Base-by-base conservation (phyloP, 768 basidiomycete species). In the Rhodotorula taiwanensis region DNA sequence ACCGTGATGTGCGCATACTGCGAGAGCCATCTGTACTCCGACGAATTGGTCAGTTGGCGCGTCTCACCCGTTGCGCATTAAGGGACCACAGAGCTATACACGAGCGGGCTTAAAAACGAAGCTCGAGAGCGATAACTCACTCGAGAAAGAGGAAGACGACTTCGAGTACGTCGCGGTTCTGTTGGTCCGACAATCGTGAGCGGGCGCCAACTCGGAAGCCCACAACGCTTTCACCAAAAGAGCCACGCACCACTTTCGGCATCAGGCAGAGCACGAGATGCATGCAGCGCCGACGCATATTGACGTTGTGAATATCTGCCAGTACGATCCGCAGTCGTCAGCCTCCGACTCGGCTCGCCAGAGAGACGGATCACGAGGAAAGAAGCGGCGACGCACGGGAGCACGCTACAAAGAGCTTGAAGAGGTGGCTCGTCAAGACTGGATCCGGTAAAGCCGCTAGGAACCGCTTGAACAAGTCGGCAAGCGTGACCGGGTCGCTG, bases 251-350 rank as follows among this genome's bases (percentile, higher is more conserved):
- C 1, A 47, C 59, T 9, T 54, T 57, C 3, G 67, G 67, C 67
- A 68, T 64, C 11, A 68, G 33, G 31, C 67, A 68, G 21, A 68
- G 43, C 1, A 64, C 62, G 36, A 68, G 59, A 28, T 68, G 67
- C 51, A 52, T 36, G 1, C 31, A 58, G 5, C 67, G 28, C 5
- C 55, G 45, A 2, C 67, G 36, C 16, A 64, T 33, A 14, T 33
- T 27, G 5, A 47, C 28, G 34, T 64, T 60, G 33, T 48, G n/a
- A 55, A 68, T 64, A 43, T 68, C 67, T 68, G 47, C 28, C 6
- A 1, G 10, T 11, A 16, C 2, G 9, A 18, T 9, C 4, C 8
- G 13, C 3, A 14, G 42, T 43, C 42, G 48, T 58, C 47, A 49
- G 39, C 21, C 27, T 20, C 28, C 33, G 8, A 20, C n/a, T n/a